Percentiles rank a stretch among this genome's conserved stretches.
Evolutionary conservation across 2,329 filamentous ascomycete genomes (phyloP).

Genomic region (Cladophialophora yegresii): DNA sequence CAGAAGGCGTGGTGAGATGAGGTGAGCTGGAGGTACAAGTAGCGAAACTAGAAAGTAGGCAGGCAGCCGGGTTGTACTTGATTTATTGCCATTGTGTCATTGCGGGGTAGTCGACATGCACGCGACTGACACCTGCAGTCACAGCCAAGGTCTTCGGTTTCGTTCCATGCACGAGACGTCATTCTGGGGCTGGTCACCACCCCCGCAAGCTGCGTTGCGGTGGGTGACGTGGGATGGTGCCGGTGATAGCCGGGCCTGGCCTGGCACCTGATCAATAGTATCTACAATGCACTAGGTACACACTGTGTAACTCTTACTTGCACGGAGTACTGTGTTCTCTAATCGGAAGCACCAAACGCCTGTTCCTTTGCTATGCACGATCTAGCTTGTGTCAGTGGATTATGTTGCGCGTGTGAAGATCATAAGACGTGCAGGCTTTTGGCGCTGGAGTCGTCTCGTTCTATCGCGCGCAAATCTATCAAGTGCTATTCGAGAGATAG

Average conservation of each 20-base stretch:
- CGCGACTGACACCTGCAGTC: constrained; percentile 1
- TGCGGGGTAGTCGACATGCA: constrained; percentile 4
- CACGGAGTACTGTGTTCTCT: not conserved
- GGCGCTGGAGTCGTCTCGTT: no score
- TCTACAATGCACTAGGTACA: not conserved
- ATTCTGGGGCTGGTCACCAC: not conserved
- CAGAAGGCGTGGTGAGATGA: not conserved
- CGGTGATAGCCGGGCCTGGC: not conserved
- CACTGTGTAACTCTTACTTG: no score
- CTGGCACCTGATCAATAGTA: not conserved
- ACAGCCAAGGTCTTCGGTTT: not conserved
- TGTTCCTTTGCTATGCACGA: not conserved
- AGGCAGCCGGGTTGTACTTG: not conserved
- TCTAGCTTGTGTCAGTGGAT: not conserved
- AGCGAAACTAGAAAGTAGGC: not conserved
- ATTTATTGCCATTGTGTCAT: constrained; percentile 7
- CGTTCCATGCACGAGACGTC: constrained; percentile 2
- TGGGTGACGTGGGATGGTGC: not conserved
- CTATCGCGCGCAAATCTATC: no score
- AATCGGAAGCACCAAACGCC: not conserved
- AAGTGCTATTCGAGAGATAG: no score
- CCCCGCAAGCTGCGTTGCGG: not conserved
- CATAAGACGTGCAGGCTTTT: not conserved
- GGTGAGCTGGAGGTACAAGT: not conserved
- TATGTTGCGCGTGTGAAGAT: not conserved